Base-by-base conservation (phyloP, 305 asterid genomes). In the Fraxinus paxiana region DNA sequence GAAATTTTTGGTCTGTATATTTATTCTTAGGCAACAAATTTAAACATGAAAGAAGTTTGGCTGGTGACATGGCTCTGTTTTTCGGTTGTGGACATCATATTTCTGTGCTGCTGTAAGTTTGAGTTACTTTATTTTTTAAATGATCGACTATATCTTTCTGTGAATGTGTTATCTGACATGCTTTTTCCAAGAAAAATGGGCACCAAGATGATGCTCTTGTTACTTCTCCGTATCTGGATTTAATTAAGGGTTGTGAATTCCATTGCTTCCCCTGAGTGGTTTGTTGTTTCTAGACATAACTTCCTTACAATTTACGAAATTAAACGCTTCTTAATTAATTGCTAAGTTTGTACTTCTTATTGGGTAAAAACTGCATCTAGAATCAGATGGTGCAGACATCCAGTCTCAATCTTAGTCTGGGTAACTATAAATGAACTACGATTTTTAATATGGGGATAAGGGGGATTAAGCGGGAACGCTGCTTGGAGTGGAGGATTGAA, bases 181-280 rank as follows among this genome's bases (percentile, higher is more conserved):
- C 65, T 17, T 76, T 67, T 80, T 17, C 22, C 46, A 37, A 20
- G n/a, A 13, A 22, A 51, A 17, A 17, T 54, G 63, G 63, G 63
- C 26, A n/a, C 26, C 18, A 15, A 75, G 73, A 34, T 76, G 48
- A 18, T 67, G 37, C 18, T 76, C 24, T 7, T 20, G 61, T 63
- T 77, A 69, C 38, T 69, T 70, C 24, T 35, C 63, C 38, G 54
- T 48, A 56, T 61, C 48, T 35, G 30, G 15, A 43, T 61, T 73
- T 31, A 43, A 22, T 70, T 61, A 43, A 79, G 79, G 61, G 85
- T 78, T 85, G 79, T 76, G 20, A 33, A 20, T 17, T 71, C 75
- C 75, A 43, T 74, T 34, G 77, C 71, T n/a, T 69, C 48, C 7
- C 70, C 26, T 48, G 10, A 43, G 33, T 65, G 82, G 56, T 70